A percentile compares a stretch with the other conserved stretches of the same genome.
Conservation (phyloP, 1,139 yeast species). For the Blastobotrys arbuscula region DNA sequence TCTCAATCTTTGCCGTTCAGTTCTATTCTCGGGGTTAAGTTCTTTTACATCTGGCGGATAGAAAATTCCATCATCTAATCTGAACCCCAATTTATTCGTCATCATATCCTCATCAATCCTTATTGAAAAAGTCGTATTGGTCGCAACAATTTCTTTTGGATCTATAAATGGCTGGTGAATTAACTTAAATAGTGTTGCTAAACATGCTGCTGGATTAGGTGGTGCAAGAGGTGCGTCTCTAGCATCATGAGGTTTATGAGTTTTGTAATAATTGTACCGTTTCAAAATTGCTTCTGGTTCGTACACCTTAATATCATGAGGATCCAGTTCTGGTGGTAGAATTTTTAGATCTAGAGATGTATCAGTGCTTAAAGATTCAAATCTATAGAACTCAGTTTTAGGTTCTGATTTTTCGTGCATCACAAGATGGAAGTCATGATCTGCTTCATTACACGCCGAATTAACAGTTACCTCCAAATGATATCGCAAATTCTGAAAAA, state of each 20-base stretch:
- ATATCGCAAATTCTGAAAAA: constrained; percentile 19
- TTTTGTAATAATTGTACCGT: constrained; percentile 22
- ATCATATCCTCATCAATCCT: constrained; percentile 48
- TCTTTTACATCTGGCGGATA: constrained; percentile 52
- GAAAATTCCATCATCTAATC: constrained; percentile 37
- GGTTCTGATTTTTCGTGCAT: no score
- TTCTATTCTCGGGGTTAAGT: neutral
- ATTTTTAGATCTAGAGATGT: constrained; percentile 20
- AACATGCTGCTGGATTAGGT: constrained; percentile 26
- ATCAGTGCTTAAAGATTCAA: constrained; percentile 20
- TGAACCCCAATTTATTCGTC: constrained; percentile 38
- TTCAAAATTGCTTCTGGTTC: constrained; percentile 19
- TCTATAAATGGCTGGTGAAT: constrained; percentile 26
- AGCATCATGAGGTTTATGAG: constrained; percentile 25
- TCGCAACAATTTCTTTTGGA: constrained; percentile 23
- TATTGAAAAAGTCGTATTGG: constrained; percentile 28
- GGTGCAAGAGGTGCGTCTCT: constrained; percentile 19
- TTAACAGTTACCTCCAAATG: constrained; percentile 20
- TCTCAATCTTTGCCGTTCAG: neutral
- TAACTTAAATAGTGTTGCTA: constrained; percentile 25
- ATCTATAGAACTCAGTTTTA: constrained; percentile 16
- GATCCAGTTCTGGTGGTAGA: constrained; percentile 25
- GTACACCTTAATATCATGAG: constrained; percentile 23
- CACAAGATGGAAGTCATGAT: constrained; percentile 23
- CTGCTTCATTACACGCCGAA: constrained; percentile 6